phyloP scores from a whole-genome alignment of 1,284 basidiomycete species.

The Fomitopsis palustris region DNA sequence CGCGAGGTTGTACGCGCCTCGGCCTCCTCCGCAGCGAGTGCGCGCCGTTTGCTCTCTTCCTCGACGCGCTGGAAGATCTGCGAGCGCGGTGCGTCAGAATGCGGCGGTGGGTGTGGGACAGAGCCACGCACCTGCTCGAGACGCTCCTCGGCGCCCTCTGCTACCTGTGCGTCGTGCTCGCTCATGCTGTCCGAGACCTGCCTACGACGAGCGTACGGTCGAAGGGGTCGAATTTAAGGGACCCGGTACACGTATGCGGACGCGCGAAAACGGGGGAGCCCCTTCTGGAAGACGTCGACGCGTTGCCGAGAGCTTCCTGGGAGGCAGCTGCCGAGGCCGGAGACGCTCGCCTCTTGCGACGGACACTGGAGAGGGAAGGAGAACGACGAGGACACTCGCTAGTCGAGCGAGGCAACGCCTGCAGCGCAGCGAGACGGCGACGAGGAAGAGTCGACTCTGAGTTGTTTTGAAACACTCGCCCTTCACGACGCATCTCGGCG shows the following conservation, averaged over 20 bases:
- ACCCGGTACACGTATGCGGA: neutral
- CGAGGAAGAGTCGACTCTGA: neutral
- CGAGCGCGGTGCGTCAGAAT: neutral
- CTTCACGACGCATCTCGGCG: no score
- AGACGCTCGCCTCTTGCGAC: neutral
- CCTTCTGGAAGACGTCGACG: neutral
- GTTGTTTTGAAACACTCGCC: no score
- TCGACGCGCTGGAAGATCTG: conserved; percentile 27
- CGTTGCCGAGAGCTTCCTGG: neutral
- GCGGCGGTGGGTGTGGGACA: neutral
- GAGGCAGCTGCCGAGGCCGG: neutral
- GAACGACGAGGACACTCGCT: neutral
- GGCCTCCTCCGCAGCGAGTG: conserved; percentile 8
- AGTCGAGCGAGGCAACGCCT: neutral
- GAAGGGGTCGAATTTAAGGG: neutral
- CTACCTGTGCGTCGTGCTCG: neutral
- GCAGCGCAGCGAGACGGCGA: neutral
- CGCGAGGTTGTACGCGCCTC: conserved; percentile 11
- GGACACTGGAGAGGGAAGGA: neutral
- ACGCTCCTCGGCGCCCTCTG: neutral
- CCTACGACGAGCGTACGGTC: no score
- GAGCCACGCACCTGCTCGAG: conserved; percentile 18
- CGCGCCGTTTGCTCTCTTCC: conserved; percentile 22
- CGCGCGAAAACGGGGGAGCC: neutral
- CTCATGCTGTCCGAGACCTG: neutral